Base-by-base conservation (phyloP, 164 flowering plant species). In the Litsea cubeba region DNA sequence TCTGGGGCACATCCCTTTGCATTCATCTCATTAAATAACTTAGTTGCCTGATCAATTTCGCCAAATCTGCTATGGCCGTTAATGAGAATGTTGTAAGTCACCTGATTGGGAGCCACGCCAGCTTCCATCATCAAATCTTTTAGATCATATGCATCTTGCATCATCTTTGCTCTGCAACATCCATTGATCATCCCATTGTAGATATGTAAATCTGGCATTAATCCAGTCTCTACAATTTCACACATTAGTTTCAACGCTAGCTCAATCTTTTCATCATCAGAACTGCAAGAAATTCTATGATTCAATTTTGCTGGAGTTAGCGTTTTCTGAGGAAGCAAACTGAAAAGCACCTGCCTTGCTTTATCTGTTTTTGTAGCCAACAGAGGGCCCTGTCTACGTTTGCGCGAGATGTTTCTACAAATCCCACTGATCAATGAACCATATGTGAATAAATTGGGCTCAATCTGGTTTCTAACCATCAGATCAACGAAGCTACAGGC, bases 31-130 rank as follows among this genome's bases (percentile, higher is more conserved):
- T 86, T 86, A 73, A 86, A 90, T 70, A 88, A 76, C 60, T 63
- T 73, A 54, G 87, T 60, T 7, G 90, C 90, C 68, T 1, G 23
- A 77, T 83, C 83, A 72, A 78, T 78, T 75, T 88, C 84, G 26
- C 85, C 82, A 71, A 25, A 26, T 63, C 74, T 68, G 14, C 81
- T 81, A 79, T 85, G 82, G 26, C 87, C 87, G 62, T 77, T 72
- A 49, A 90, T 88, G 17, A 90, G 87, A 71, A 86, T 86, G 18
- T 88, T 87, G 76, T 76, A 85, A 50, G 91, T 88, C 80, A 88
- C 91, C 20, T 83, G 79, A 80, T 88, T 86, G 24, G 90, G 90
- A 73, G 22, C 49, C 58, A 83, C 17, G 20, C 89, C 86, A 50
- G 81, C 80, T 46, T 28, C 78, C 72, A 74, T 72, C 90, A 87